Evolutionary conservation across 2,329 filamentous ascomycete genomes (phyloP).

Genomic region (Penicillium hesseltinei): DNA sequence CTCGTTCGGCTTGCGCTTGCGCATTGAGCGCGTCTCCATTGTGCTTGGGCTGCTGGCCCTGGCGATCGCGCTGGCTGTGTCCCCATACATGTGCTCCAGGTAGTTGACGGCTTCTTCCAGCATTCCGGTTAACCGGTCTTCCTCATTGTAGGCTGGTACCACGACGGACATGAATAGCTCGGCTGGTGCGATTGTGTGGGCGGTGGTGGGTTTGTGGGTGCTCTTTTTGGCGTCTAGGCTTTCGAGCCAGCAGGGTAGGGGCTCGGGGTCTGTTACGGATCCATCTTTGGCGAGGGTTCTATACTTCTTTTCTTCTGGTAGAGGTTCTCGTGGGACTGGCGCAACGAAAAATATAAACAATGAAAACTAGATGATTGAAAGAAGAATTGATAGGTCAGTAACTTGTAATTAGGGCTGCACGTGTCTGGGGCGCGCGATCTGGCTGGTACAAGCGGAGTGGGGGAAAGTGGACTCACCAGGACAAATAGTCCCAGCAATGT

Average conservation of each 20-base stretch:
- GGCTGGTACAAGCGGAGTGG: background rate
- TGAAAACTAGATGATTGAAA: slow-evolving; percentile 54
- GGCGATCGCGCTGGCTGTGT: slow-evolving; percentile 27
- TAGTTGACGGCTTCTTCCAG: slow-evolving; percentile 88
- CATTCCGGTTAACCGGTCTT: slow-evolving; percentile 76
- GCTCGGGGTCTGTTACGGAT: slow-evolving; percentile 52
- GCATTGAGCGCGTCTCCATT: slow-evolving; percentile 16
- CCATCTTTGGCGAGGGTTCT: slow-evolving; percentile 69
- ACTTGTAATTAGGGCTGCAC: background rate
- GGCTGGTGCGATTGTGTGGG: slow-evolving; percentile 73
- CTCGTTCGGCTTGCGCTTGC: slow-evolving; percentile 30
- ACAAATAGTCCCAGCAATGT: slow-evolving; percentile 34
- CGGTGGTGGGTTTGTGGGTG: slow-evolving; percentile 40
- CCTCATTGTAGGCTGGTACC: slow-evolving; percentile 93
- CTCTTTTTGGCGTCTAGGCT: slow-evolving; percentile 64
- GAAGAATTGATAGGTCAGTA: background rate
- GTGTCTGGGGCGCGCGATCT: background rate
- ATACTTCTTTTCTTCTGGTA: slow-evolving; percentile 81
- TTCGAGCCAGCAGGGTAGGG: slow-evolving; percentile 85
- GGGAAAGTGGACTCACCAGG: slow-evolving; percentile 30
- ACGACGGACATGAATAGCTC: slow-evolving; percentile 88
- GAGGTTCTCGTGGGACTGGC: slow-evolving; percentile 71
- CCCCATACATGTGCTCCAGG: slow-evolving; percentile 72
- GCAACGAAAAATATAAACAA: slow-evolving; percentile 70
- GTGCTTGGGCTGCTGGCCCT: slow-evolving; percentile 1